phyloP scores from a whole-genome alignment of 495 filamentous ascomycete genomes.

The Cenococcum geophilum region DNA sequence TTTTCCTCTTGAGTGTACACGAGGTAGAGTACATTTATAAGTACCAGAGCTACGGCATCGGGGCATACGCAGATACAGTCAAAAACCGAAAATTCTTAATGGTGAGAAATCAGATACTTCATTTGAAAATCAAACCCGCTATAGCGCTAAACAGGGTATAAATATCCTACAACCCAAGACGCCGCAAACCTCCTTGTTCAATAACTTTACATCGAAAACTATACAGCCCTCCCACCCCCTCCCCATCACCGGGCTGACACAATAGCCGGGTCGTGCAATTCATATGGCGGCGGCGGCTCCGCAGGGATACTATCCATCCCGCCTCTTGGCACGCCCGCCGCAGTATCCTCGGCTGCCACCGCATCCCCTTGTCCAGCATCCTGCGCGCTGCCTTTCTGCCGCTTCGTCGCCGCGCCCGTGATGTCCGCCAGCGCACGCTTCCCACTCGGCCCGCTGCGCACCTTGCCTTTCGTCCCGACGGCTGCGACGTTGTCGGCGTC shows the following conservation, averaged over 20 bases:
- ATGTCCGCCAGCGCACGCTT: not conserved
- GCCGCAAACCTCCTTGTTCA: too few relatives aligned
- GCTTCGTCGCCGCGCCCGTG: not conserved
- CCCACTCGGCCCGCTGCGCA: not conserved
- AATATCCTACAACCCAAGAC: too few relatives aligned
- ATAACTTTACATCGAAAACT: too few relatives aligned
- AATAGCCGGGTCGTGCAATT: constrained; percentile 15
- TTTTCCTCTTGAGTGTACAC: too few relatives aligned
- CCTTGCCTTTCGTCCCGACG: not conserved
- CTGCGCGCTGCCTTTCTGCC: not conserved
- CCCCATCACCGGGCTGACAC: not conserved
- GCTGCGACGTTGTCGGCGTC: not conserved
- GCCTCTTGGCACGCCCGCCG: not conserved
- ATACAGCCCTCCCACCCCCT: too few relatives aligned
- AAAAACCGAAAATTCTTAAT: too few relatives aligned
- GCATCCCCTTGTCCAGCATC: not conserved
- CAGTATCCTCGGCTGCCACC: not conserved
- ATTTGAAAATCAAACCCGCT: too few relatives aligned
- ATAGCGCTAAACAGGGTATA: too few relatives aligned
- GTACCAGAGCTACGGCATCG: too few relatives aligned
- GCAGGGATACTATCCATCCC: constrained; percentile 3
- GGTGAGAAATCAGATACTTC: too few relatives aligned
- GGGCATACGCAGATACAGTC: too few relatives aligned
- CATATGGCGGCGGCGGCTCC: constrained; percentile 14
- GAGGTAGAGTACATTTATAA: too few relatives aligned